A percentile compares a stretch with the other conserved stretches of the same genome.
phyloP scores from a whole-genome alignment of 2,329 filamentous ascomycete genomes.

The Pezicula neosporulosa region DNA sequence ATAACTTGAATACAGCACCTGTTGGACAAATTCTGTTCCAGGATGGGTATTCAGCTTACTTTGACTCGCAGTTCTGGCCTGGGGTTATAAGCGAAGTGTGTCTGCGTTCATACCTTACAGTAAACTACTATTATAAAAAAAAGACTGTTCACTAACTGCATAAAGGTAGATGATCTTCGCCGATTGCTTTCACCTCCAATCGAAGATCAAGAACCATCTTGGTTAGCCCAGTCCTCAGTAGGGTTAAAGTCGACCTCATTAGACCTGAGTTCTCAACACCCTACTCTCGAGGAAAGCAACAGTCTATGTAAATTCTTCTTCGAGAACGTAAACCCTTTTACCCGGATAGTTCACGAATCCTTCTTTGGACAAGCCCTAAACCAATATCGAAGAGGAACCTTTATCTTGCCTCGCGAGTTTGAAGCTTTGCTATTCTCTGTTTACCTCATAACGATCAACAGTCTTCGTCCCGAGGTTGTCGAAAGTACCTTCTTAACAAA shows the following conservation, averaged over 20 bases:
- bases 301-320: constrained; percentile 69
- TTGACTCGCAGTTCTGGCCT: constrained; percentile 17
- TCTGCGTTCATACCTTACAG: not conserved
- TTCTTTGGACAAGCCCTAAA: constrained; percentile 60
- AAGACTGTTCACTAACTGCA: not conserved
- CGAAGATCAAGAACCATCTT: constrained; percentile 2
- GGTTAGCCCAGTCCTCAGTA: constrained; percentile 2
- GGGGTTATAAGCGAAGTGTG: constrained; percentile 14
- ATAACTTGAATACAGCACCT: not conserved
- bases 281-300: constrained; percentile 28
- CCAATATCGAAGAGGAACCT: constrained; percentile 46
- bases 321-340: constrained; percentile 63
- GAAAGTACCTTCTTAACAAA: constrained; percentile 16
- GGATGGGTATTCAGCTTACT: constrained; percentile 15
- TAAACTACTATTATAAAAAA: not conserved
- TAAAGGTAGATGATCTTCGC: constrained; percentile 15
- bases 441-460: constrained; percentile 56
- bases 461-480: constrained; percentile 49
- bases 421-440: constrained; percentile 66
- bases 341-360: constrained; percentile 64
- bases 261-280: constrained; percentile 5
- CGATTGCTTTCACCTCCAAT: constrained; percentile 8
- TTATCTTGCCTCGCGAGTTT: constrained; percentile 40
- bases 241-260: not conserved
- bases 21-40: constrained; percentile 17